Evolutionary conservation across 768 basidiomycete species (phyloP), one percentile per base, ranked within the genome.

Genomic region (Suillus lakei): DNA sequence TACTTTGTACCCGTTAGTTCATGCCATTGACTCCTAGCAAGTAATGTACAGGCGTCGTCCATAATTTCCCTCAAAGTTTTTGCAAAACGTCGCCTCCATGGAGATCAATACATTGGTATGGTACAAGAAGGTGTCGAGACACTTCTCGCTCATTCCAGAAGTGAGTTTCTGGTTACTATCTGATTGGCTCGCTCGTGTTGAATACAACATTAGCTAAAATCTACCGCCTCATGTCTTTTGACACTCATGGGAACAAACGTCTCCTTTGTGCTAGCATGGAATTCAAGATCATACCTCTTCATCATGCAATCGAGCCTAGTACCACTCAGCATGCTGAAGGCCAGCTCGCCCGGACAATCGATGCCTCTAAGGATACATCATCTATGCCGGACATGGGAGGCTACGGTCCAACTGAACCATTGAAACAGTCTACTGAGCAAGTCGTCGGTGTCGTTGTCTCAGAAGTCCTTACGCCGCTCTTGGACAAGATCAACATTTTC

Each of bases 401-500:
- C 5, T 6, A 10, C 9, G 2, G 23, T 26, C 5, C 9, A 28
- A 58, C 5, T 13, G 58, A 2, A 3, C 9, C 1, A 41, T 59
- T 13, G 26, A 59, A 30, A 13, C 5, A 26, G 38, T 21, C 18
- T 41, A 13, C 26, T 26, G 26, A 41, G 41, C 39, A 38, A 16
- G 38, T 26, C 16, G 16, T 26, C 38, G 3, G 2, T 18, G 56
- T 38, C 1, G n/a, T 13, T 41, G 39, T 6, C 58, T 13, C 39
- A 39, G 58, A 46, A 43, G 36, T 59, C n/a, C 59, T 66, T 51
- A 50, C 46, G 15, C 66, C 66, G 7, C 36, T 66, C 21, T 50
- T 66, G 66, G 63, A 66, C 2, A 66, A 64, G 41, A 65, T 66
- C 5, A 9, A 53, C 10, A 51, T 66, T 34, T 59, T 66, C 21